phyloP scores from a whole-genome alignment of 345 rosid genomes.

The Sonneratia caseolaris region DNA sequence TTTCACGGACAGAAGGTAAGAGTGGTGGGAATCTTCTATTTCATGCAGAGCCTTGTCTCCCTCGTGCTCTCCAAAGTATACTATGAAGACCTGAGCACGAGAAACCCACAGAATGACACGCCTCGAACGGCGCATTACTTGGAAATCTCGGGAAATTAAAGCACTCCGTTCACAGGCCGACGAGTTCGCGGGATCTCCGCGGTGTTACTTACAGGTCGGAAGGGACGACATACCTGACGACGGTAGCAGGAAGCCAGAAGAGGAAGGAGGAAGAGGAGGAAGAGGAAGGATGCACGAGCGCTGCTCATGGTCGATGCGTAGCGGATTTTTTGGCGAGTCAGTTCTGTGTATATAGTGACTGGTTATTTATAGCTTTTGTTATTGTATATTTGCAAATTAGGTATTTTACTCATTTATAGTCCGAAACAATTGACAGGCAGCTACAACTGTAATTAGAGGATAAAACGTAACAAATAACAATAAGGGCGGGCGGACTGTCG shows the following conservation, averaged over 20 bases:
- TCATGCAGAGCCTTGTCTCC: slow-evolving; percentile 44
- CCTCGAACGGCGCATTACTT: too few relatives aligned
- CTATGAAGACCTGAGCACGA: slow-evolving; percentile 49
- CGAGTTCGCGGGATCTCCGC: neutral
- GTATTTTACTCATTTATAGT: neutral
- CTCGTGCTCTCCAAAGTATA: slow-evolving; percentile 48
- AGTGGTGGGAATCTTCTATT: slow-evolving; percentile 55
- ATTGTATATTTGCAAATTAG: neutral
- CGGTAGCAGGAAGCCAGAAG: slow-evolving; percentile 5
- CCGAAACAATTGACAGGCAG: neutral
- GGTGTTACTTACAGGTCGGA: neutral
- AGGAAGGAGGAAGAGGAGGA: neutral
- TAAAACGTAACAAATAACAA: too few relatives aligned
- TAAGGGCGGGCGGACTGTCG: too few relatives aligned
- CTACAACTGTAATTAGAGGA: neutral
- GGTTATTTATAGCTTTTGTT: neutral
- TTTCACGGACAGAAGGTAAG: slow-evolving; percentile 52
- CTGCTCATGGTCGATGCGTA: neutral
- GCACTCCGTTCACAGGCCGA: neutral
- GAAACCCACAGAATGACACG: neutral
- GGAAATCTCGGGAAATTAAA: neutral
- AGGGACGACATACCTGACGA: slow-evolving; percentile 1
- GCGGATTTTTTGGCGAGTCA: neutral
- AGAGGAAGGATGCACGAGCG: neutral
- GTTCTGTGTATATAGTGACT: neutral